Base-by-base conservation (phyloP, 345 rosid species). In the Euphorbia pulcherrima region DNA sequence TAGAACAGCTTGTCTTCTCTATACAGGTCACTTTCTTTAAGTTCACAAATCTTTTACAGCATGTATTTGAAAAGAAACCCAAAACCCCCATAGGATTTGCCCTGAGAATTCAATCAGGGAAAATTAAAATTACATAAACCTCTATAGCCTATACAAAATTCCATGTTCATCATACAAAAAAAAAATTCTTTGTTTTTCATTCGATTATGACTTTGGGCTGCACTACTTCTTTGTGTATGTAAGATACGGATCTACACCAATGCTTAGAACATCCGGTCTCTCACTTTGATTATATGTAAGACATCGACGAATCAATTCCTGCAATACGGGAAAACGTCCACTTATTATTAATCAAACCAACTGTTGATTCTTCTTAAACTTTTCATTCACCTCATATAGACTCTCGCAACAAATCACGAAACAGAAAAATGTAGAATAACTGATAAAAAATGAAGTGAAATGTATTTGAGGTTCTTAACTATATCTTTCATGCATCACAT, bases 251-350 rank as follows among this genome's bases (percentile, higher is more conserved):
- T 94, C 99, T 56, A 89, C 89, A 30, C 97, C 93, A 79, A 88
- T 72, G 17, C 92, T 81, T 59, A 91, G 78, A 66, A 94, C 99
- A 70, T 94, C 97, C 1, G 90, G 95, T 80, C 99, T 85, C 28
- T 94, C 99, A 0, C 82, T 76, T 77, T 94, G 99, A 78, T 87
- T 89, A 74, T 94, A 94, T 2, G 93, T 87, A 66, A 94, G 81
- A 85, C 97, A 94, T 64, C 90, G 80, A 12, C 97, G 89, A 75
- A 94, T 92, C 78, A 94, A 78, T 10, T 94, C 99, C 97, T 94
- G 86, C 81, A 79, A 26, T 50, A 48, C 35, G 39, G 58, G 58
- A 51, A 50, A 18, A 54, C 26, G 8, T 39, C 16, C 66, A 57
- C 41, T 57, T 41, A 48, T n/a, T n/a, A n/a, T 47, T 14, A 53